These are phyloP conservation scores for Lactarius sanguifluus DNA, from an alignment of 768 basidiomycete genomes.

Conservation along the genomic window DNA sequence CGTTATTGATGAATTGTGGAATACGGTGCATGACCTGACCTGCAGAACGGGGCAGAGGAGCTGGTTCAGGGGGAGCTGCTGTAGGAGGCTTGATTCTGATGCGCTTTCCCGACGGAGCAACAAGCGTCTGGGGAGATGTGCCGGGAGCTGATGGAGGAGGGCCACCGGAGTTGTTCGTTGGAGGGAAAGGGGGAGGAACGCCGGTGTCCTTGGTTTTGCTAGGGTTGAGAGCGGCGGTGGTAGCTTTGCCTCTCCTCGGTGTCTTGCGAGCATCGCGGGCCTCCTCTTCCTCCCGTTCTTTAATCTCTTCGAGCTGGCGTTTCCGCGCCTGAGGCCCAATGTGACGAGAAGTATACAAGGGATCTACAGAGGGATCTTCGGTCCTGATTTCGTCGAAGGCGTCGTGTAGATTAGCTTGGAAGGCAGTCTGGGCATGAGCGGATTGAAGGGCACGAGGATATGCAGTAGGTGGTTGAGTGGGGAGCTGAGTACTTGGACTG, in stretches of 20 bases:
- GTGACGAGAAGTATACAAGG: slow-evolving; percentile 47
- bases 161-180: slow-evolving; percentile 29
- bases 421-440: slow-evolving; percentile 44
- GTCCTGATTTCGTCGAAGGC: slow-evolving; percentile 46
- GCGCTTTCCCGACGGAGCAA: slow-evolving; percentile 49
- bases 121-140: slow-evolving; percentile 39
- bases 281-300: slow-evolving; percentile 47
- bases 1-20: slow-evolving; percentile 27
- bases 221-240: slow-evolving; percentile 17
- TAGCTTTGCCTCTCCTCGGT: slow-evolving; percentile 36
- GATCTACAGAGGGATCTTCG: slow-evolving; percentile 49
- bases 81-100: slow-evolving; percentile 51
- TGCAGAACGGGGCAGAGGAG: slow-evolving; percentile 26
- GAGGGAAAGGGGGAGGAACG: slow-evolving; percentile 32
- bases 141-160: slow-evolving; percentile 23
- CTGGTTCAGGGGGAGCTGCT: slow-evolving; percentile 31
- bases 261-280: slow-evolving; percentile 42
- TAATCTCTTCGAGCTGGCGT: slow-evolving; percentile 44
- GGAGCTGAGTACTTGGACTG: slow-evolving; percentile 29
- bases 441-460: slow-evolving; percentile 51
- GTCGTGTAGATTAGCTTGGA: slow-evolving; percentile 49
- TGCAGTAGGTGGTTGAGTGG: slow-evolving; percentile 44
- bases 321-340: slow-evolving; percentile 46
- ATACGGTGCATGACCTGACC: slow-evolving; percentile 27
- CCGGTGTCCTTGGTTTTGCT: slow-evolving; percentile 44